Base-by-base conservation (phyloP, 2,329 filamentous ascomycete genomes). In the Trichoderma hamatum region DNA sequence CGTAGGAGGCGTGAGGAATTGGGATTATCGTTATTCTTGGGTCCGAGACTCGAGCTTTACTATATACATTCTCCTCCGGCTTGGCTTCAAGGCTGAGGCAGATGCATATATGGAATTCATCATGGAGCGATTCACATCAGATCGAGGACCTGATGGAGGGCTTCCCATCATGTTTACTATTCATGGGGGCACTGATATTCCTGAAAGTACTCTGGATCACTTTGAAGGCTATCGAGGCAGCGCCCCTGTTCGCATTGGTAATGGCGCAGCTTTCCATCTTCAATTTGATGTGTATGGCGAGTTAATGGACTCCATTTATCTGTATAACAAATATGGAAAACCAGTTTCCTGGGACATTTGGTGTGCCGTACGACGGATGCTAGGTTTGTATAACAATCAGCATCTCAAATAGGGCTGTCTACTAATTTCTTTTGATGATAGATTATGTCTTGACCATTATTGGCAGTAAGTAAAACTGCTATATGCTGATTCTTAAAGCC, bases 161-260 rank as follows among this genome's bases (percentile, higher is more conserved):
- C 79, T 94, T 43, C 92, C 92, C 14, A 92, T 94, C 75, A 94
- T 94, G 91, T 93, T 94, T 76, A 92, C 89, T 51, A 93, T 94
- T 72, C 85, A 88, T 28, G 92, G 92, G 58, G 89, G 88, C 55
- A 93, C 90, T 1, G 88, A 93, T 49, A 91, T 94, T 46, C 90
- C 91, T 0, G 91, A 93, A 78, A 74, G 84, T 43, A 90, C 91
- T 71, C 83, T 93, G 6, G 78, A 82, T 68, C 91, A 94, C 73
- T 83, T 94, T 2, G 89, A 92, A 55, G 92, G 92, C 2, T 93
- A 94, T 76, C 84, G 88, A 64, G 85, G 86, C 30, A 93, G 90
- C 76, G 85, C 81, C 59, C 92, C 92, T 0, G 91, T 94, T 26
- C 86, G 92, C 2, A 91, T 94, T 62, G 91, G 92, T 13, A 94